Evolutionary conservation across 306 rosid genomes (phyloP), one percentile per base, ranked within the genome.

Genomic region (Vicia villosa): DNA sequence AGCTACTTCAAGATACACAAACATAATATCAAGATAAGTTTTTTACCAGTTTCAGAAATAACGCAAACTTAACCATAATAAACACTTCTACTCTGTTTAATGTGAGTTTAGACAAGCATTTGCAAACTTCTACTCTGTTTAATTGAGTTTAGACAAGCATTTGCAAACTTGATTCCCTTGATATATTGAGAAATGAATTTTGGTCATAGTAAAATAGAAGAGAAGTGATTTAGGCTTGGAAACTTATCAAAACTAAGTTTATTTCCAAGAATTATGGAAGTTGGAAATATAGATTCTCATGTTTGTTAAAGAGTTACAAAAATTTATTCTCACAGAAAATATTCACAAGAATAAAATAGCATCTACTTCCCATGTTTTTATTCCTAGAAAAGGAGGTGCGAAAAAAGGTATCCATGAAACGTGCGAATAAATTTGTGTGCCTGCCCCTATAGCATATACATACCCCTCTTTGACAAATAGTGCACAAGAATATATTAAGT

Each of bases 141-240:
- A 52, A 21, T 14, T 2, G 56, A 28, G 54, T 43, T 64, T 22
- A 38, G 71, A 15, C 20, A 22, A 13, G 54, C n/a, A 43, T 63
- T 41, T 13, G 55, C 22, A 14, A 42, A 45, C 8, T 64, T 63
- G 20, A 63, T 10, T 22, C 14, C 2, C 12, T 40, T 21, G 40
- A 64, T 64, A 64, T 64, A 22, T 64, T 42, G 36, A 30, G 42
- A 42, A 64, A 64, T n/a, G 13, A 22, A 64, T 42, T 64, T 64
- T 24, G 69, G 22, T 24, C 9, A 62, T 19, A 38, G 13, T 40
- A 32, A 38, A 19, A 19, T 62, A 12, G 36, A 62, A 42, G 22
- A 21, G 54, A 42, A 20, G 50, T 40, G 20, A 63, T 21, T 64
- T 42, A 43, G 22, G 21, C 40, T 64, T 14, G 21, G 40, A 42